Base-by-base conservation (phyloP, 2,329 filamentous ascomycete genomes). In the Monosporascus sp. region DNA sequence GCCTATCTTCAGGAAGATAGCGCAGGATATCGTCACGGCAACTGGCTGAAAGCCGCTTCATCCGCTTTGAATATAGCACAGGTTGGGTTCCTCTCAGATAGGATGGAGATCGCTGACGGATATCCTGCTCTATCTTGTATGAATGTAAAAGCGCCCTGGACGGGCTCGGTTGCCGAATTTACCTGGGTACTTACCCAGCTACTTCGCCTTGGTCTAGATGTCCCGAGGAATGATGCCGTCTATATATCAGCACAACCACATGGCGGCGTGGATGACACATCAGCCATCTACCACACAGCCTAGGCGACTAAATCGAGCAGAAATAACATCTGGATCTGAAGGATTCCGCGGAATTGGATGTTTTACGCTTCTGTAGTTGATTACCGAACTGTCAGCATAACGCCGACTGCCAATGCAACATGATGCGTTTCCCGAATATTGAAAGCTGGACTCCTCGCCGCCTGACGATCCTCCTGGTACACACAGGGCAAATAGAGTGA, bases 1-100 rank as follows among this genome's bases (percentile, higher is more conserved):
- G 56, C 83, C 84, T 49, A 73, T 92, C 8, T 92, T 93, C 65
- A 75, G 79, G 61, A 76, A 72, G 6, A 87, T 93, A 59, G 83
- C 84, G 8, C 72, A 73, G 57, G 76, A 77, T 52, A 71, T 85
- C 26, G 66, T 80, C 58, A 64, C 66, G 63, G 63, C 67, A 59
- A 60, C 64, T 51, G 62, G 65, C 60, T 67, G 59, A 67, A 61
- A 24, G 56, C 51, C 50, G 53, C 45, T 55, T 41, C 52, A 26
- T 46, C 20, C 5, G n/a, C 8, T 46, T 22, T 46, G 19, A 19
- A 27, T 17, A 31, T 31, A 22, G 22, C 17, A 7, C 43, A 16
- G 3, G 22, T n/a, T 19, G 5, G 31, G 31, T 46, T 11, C 17
- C 17, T 41, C 9, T 41, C 38, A 19, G 7, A 19, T 8, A 19